A percentile compares a stretch with the other conserved stretches of the same genome.
Conservation (phyloP, 371 early-diverging fungal genomes). For the Batkoa obscura region DNA sequence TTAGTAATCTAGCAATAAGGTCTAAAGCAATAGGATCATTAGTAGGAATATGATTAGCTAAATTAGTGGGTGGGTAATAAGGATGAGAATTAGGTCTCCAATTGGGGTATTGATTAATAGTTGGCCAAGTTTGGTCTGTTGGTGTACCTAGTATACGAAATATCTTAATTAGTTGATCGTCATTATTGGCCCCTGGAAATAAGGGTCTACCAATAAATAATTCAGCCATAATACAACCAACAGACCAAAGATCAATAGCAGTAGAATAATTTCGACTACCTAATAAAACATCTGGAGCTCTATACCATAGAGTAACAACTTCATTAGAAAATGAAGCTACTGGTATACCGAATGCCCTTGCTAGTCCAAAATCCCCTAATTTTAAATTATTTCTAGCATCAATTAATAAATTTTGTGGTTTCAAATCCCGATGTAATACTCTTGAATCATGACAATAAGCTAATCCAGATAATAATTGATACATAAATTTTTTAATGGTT, state of each 20-base stretch:
- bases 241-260: constrained; percentile 98
- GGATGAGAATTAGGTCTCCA: constrained; percentile 42
- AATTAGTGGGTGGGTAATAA: constrained; percentile 39
- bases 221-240: constrained; percentile 96
- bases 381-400: constrained; percentile 63
- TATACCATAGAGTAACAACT: constrained; percentile 93
- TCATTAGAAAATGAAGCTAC: constrained; percentile 95
- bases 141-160: constrained; percentile 81
- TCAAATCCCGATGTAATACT: constrained; percentile 94
- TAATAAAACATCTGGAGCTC: constrained; percentile 93
- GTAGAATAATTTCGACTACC: constrained; percentile 91
- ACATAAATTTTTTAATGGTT: constrained; percentile 65
- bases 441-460: constrained; percentile 89
- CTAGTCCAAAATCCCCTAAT: constrained; percentile 89
- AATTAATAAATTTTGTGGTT: constrained; percentile 88
- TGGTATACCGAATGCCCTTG: constrained; percentile 90
- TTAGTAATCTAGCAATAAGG: constrained; percentile 30
- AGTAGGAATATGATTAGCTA: constrained; percentile 43
- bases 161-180: constrained; percentile 78
- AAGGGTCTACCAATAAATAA: constrained; percentile 85
- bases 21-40: constrained; percentile 1
- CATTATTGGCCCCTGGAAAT: constrained; percentile 86
- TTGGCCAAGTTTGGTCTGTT: constrained; percentile 68
- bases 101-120: constrained; percentile 72
- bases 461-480: constrained; percentile 70